Evolutionary conservation across 106 monocot species (phyloP), one percentile per base, ranked within the genome.

Genomic region (Platanthera zijinensis): DNA sequence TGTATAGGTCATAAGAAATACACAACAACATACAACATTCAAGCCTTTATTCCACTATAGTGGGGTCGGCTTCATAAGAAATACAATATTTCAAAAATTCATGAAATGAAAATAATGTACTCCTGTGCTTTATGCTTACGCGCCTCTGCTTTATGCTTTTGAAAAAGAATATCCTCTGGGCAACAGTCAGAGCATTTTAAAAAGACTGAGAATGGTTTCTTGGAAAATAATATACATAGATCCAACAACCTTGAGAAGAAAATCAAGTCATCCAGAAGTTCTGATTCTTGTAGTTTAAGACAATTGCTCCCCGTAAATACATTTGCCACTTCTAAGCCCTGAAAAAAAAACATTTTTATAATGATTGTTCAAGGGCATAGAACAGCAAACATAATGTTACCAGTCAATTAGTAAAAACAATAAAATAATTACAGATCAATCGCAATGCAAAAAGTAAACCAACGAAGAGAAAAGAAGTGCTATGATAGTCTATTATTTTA

Each of bases 291-390:
- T 22, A 91, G 62, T 48, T 91, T 75, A 8, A 75, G 47, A 79
- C 85, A 91, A 78, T 84, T 80, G 74, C 54, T 83, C 76, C 84
- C 85, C 74, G 86, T 80, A 82, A 88, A 91, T 75, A 88, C 82
- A 69, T 84, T 86, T 7, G 88, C 85, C 15, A 86, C 84, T 68
- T 91, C 84, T 57, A 82, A 25, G 61, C 91, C 88, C 91, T 91
- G 82, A 71, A 79, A 84, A 48, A 5, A 71, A 14, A 32, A 75
- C 39, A 75, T 61, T 9, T 2, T 61, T 61, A 9, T 61, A 21
- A 21, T 61, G 59, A 61, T 61, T 21, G 21, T 61, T 61, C 21
- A 61, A 61, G 5, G 56, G 17, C 6, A 14, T 61, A 61, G 59
- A 61, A 0, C 39, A 39, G 59, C 9, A 8, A 19, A 61, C 8